Conservation (phyloP, 2,329 filamentous ascomycete genomes). For the Xylaria sp. region DNA sequence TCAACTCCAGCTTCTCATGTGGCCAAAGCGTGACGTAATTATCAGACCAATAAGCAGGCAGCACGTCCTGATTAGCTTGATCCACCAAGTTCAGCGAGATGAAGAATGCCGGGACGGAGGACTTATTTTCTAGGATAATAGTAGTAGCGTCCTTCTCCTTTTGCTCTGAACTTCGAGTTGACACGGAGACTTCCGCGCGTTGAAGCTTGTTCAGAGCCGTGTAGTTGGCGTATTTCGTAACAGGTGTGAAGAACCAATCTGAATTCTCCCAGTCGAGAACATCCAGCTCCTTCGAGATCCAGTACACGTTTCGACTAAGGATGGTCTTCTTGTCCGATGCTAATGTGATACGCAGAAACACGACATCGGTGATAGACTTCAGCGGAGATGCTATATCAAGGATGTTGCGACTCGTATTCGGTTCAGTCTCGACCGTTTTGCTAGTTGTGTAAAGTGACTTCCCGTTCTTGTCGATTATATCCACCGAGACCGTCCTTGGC, state of each 20-base stretch:
- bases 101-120: conserved; percentile 67
- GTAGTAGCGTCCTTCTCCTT: conserved; percentile 15
- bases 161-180: conserved; percentile 22
- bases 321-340: conserved; percentile 47
- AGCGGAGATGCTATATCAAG: conserved; percentile 49
- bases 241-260: conserved; percentile 69
- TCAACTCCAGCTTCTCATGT: conserved; percentile 59
- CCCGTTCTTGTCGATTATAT: conserved; percentile 63
- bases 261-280: conserved; percentile 66
- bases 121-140: conserved; percentile 63
- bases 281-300: conserved; percentile 62
- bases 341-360: conserved; percentile 63
- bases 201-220: conserved; percentile 57
- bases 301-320: conserved; percentile 70
- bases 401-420: conserved; percentile 58
- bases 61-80: conserved; percentile 56
- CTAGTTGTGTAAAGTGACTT: conserved; percentile 52
- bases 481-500: conserved; percentile 57
- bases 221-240: conserved; percentile 62
- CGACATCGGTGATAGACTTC: conserved; percentile 54
- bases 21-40: conserved; percentile 73
- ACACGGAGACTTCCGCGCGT: conserved; percentile 53
- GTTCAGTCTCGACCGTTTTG: conserved; percentile 52
- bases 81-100: conserved; percentile 64
- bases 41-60: conserved; percentile 68